Base-by-base conservation (phyloP, 768 basidiomycete genomes). In the Infundibulicybe gibba region DNA sequence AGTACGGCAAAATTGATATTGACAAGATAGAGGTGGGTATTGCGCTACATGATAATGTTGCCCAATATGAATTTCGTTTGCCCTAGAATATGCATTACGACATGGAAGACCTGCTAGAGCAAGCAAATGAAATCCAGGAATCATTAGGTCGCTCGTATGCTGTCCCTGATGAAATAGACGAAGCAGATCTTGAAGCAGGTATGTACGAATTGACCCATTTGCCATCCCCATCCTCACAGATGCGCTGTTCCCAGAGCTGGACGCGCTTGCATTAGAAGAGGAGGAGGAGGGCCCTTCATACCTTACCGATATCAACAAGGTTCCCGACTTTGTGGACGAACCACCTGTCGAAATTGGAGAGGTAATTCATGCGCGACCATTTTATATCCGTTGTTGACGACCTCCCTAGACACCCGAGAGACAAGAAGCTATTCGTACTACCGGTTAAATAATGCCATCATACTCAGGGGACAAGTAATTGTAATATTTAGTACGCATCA, bases 91-190 rank as follows among this genome's bases (percentile, higher is more conserved):
- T 97, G 60, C 95, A 99, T 63, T 92, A 87, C 62, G 95, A 99
- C 49, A 97, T 99, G 94, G 94, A 97, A 59, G 97, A 98, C 48
- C 64, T 98, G 51, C 70, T 99, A 49, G 97, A 98, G 59, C 93
- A 97, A 63, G 90, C 94, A 9, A 98, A 97, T 59, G 97, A 99
- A 64, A 92, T 99, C 49, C 95, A 98, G 60, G 97, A 98, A 64
- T 82, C 87, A 16, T 71, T 99, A 17, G 91, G 89, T 14, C 75
- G 95, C 52, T 94, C 93, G 17, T 99, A 99, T 64, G 90, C 87
- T 12, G 90, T 98, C 0, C 97, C 97, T 13, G 97, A 99, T 54
- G 97, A 98, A 63, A 75, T 99, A 17, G 97, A 99, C 66, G 97
- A 99, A 64, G 92, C 90, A 6, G 97, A 98, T 65, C 76, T 99